phyloP scores from a whole-genome alignment of 495 filamentous ascomycete genomes.

The Xanthoparmelia taractica region DNA sequence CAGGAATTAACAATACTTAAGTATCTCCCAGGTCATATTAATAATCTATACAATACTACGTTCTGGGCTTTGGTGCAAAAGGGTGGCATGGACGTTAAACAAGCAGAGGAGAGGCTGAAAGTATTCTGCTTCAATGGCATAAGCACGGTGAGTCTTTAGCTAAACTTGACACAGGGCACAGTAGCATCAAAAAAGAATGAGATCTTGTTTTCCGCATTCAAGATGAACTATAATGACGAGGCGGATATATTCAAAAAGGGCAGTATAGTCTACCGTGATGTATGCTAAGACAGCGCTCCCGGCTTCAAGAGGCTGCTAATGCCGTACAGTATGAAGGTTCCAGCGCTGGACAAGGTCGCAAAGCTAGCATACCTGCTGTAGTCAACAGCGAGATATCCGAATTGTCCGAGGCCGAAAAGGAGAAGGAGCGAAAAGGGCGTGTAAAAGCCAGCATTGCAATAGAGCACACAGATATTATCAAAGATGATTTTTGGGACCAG shows the following conservation, averaged over 20 bases:
- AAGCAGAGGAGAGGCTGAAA: slow-evolving; percentile 72
- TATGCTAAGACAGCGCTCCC: slow-evolving; percentile 29
- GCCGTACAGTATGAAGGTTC: not conserved
- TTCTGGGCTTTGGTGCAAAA: slow-evolving; percentile 83
- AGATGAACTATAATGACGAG: slow-evolving; percentile 97
- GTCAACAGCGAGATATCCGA: slow-evolving; percentile 17
- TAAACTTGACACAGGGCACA: slow-evolving; percentile 53
- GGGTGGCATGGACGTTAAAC: slow-evolving; percentile 63
- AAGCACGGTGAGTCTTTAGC: not conserved
- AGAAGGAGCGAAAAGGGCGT: slow-evolving; percentile 67
- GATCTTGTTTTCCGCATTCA: slow-evolving; percentile 81
- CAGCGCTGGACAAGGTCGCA: not conserved
- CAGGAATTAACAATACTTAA: not conserved
- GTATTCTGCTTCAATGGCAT: slow-evolving; percentile 32
- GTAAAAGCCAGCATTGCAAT: slow-evolving; percentile 69
- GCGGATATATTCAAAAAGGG: slow-evolving; percentile 88
- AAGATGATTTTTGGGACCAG: slow-evolving; percentile 83
- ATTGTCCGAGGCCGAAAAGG: slow-evolving; percentile 64
- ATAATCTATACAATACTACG: slow-evolving; percentile 95
- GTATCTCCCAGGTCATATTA: slow-evolving; percentile 69
- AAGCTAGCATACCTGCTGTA: not conserved
- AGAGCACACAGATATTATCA: slow-evolving; percentile 87
- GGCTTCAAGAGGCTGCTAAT: slow-evolving; percentile 1
- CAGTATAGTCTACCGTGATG: slow-evolving; percentile 78
- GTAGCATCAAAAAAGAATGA: slow-evolving; percentile 86